Base-by-base conservation (phyloP, 2,329 filamentous ascomycete species). In the Hymenoscyphus salicellus region DNA sequence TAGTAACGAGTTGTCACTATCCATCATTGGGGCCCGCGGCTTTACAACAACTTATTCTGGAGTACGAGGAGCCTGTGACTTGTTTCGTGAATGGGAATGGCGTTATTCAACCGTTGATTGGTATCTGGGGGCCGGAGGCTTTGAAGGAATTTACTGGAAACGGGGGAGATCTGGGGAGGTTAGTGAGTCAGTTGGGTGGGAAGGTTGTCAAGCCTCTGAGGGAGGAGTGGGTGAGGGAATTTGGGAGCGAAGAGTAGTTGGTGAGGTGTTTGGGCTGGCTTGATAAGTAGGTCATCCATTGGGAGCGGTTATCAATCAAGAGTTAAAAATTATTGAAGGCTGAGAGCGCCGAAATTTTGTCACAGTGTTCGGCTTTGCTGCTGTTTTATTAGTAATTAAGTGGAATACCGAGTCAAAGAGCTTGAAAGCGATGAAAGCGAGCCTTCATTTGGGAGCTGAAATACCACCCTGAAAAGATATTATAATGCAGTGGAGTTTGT, bases 191-290 rank as follows among this genome's bases (percentile, higher is more conserved):
- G 20, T 5, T 70, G 17, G 49, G 64, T 5, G 69, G 70, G 16
- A 70, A 64, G 59, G 46, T 67, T 63, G 46, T 62, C 26, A 68
- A 65, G 65, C 61, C 74, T 28, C 69, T 73, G 38, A 73, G 58
- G 33, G 72, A 73, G 26, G 80, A 84, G 33, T 84, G 81, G 81
- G 73, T 78, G 17, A 72, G 75, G 33, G 76, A 81, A 3, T 71
- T 72, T 38, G 69, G 66, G 38, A 69, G 81, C 17, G 71, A 82
- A 61, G 75, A 78, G 2, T 76, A 76, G 61, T 83, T 80, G 80
- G 70, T 49, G 6, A 2, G 10, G 3, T 2, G 2, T 26, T 11
- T 49, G 43, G n/a, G 43, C 11, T 3, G n/a, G n/a, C 4, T 20
- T 49, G 20, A 8, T 11, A 23, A 23, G n/a, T 26, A 49, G 20